Evolutionary conservation across 495 filamentous ascomycete species (phyloP).

Genomic region (Tuber brumale): DNA sequence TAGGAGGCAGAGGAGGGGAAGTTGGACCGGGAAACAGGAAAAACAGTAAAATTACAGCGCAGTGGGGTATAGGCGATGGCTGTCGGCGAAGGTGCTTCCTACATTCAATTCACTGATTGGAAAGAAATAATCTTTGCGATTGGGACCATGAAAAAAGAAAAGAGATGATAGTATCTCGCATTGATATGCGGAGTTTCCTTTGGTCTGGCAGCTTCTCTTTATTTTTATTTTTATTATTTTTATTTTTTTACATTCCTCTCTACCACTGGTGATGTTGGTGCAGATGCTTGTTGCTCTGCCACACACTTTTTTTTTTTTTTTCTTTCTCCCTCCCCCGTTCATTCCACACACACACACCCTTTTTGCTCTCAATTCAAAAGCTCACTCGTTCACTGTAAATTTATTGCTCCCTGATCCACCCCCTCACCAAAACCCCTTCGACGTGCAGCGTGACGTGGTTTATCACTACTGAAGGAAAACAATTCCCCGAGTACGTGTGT

Average conservation of each 20-base stretch:
- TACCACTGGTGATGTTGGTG: background rate
- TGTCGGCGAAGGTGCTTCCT: background rate
- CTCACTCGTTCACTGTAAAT: conserved; percentile 2
- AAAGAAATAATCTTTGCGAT: background rate
- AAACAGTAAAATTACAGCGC: background rate
- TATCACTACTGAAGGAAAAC: conserved; percentile 6
- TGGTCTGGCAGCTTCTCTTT: background rate
- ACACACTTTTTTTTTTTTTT: conserved; percentile 1
- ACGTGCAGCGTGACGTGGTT: conserved; percentile 19
- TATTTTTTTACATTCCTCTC: background rate
- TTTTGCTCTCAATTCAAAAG: background rate
- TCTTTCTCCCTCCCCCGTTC: background rate
- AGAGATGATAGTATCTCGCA: background rate
- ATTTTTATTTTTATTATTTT: conserved; percentile 6
- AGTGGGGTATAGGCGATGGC: background rate
- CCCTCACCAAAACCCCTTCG: background rate
- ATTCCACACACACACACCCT: background rate
- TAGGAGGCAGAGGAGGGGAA: background rate
- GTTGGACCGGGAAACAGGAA: background rate
- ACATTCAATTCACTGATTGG: background rate
- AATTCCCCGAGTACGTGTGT: background rate
- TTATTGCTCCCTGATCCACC: conserved; percentile 1
- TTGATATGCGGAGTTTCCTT: background rate
- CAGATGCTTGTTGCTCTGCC: background rate
- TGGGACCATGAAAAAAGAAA: background rate